Base-by-base conservation (phyloP, 805 yeast species). In the Huiozyma naganishii region DNA sequence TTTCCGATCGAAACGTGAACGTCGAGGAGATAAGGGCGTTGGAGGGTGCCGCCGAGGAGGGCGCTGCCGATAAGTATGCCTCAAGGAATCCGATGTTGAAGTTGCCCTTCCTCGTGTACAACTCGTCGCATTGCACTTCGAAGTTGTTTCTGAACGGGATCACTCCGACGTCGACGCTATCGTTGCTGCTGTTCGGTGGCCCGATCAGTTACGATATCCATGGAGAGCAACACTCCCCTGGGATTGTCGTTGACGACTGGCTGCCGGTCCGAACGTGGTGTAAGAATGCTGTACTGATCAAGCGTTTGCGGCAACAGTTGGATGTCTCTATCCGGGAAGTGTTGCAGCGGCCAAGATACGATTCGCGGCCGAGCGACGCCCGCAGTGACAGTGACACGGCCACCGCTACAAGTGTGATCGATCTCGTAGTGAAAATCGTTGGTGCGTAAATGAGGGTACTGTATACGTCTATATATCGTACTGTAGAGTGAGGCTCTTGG, bases 231-330 rank as follows among this genome's bases (percentile, higher is more conserved):
- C 71, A 79, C 5, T 74, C 88, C 0, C 94, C 95, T 0, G 97
- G 97, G 23, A 75, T 92, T 32, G 78, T 87, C 7, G 66, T 90
- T 44, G 95, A 86, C 52, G 72, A 73, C n/a, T 89, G 97, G 97
- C 64, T 86, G 32, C 94, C 96, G 0, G 72, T 90, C 9, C 71
- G 85, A 48, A 86, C 96, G 1, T 90, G 97, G 97, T 83, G 95
- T 50, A 84, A 92, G 51, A 86, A 89, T 54, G 97, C 89, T 1
- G 95, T 90, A 2, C 65, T 90, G 39, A 72, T 89, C 29, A 83
- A 84, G 45, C 77, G 81, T 46, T 64, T 90, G 44, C 68, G 95
- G 52, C 55, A 64, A 8, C 58, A 86, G 39, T 61, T 90, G 30
- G 95, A 88, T 55, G 66, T 70, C 13, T 76, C 83, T 0, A 74